Base-by-base conservation (phyloP, 805 yeast genomes). In the Pichia ethanolica region DNA sequence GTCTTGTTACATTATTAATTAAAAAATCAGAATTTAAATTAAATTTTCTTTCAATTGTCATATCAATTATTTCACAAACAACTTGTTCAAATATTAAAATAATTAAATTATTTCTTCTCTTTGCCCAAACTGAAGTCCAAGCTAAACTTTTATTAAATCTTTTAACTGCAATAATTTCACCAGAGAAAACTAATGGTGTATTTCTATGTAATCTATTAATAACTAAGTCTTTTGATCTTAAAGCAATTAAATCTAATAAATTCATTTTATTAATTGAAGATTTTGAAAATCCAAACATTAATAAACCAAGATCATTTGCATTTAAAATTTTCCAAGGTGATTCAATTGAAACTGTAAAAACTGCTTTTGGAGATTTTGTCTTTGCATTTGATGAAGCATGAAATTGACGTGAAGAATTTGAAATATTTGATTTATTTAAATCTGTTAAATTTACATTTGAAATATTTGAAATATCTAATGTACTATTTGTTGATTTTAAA, bases 41-140 rank as follows among this genome's bases (percentile, higher is more conserved):
- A 10, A 20, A 33, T 49, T 68, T 54, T 63, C 76, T 72, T 64
- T 70, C 70, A 27, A 81, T 66, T 10, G 72, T 64, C 9, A 82
- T 64, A 59, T 83, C 87, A 49, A 81, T 71, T n/a, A 83, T 80
- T 58, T 77, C 81, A 60, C 84, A 79, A 3, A 81, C 86, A 32
- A 89, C 88, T 61, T 88, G 93, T 60, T 89, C 96, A 61, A 90
- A 83, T 70, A 88, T 88, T 70, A 93, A 82, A 45, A 89, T 83
- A 47, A 89, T 74, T 48, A 86, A 66, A 41, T 78, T 78, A 4
- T 82, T 83, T 56, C 82, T 81, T 51, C 80, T 71, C 59, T 89
- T 89, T 0, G 93, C 95, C 97, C 97, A 91, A 49, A 90, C 66
- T 0, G 96, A 86, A 10, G 96, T 89, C 86, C 95, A 83, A 0